phyloP scores from a whole-genome alignment of 192 early-diverging fungal genomes.

The Funneliformis geosporum region DNA sequence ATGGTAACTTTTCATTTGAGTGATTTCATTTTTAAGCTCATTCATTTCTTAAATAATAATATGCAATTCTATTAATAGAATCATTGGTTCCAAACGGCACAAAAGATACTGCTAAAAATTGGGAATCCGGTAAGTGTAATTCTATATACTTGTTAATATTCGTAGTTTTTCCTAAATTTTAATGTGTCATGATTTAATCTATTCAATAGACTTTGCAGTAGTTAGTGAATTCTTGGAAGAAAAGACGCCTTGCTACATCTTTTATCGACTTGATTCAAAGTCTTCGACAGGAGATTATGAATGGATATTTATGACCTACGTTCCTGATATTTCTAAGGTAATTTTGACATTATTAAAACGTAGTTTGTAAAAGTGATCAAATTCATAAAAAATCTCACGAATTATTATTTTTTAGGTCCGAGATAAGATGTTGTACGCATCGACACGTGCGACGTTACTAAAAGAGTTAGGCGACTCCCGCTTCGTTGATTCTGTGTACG shows the following conservation, averaged over 20 bases:
- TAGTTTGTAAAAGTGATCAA: not conserved
- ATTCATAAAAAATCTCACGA: not conserved
- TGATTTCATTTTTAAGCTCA: not conserved
- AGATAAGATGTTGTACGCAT: slow-evolving; percentile 95
- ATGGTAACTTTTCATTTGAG: slow-evolving; percentile 40
- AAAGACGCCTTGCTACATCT: slow-evolving; percentile 63
- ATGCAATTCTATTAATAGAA: slow-evolving; percentile 30
- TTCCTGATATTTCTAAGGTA: slow-evolving; percentile 75
- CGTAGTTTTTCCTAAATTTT: not conserved
- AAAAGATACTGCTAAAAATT: slow-evolving; percentile 33
- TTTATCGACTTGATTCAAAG: slow-evolving; percentile 61
- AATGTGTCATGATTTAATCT: slow-evolving; percentile 4
- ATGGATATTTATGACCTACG: slow-evolving; percentile 80
- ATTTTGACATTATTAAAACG: not conserved
- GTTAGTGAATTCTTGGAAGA: slow-evolving; percentile 54
- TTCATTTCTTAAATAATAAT: not conserved
- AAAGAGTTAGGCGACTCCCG: slow-evolving; percentile 80
- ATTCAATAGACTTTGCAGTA: slow-evolving; percentile 51
- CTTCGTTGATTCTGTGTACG: slow-evolving; percentile 84
- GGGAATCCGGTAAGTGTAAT: slow-evolving; percentile 43
- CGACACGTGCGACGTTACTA: slow-evolving; percentile 75
- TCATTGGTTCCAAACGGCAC: slow-evolving; percentile 38
- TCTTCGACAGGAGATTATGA: slow-evolving; percentile 44
- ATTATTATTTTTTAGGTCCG: slow-evolving; percentile 49
- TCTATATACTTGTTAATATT: not conserved